Evolutionary conservation across 306 rosid genomes (phyloP), one percentile per base, ranked within the genome.

Genomic region (Amphicarpaea edgeworthii): DNA sequence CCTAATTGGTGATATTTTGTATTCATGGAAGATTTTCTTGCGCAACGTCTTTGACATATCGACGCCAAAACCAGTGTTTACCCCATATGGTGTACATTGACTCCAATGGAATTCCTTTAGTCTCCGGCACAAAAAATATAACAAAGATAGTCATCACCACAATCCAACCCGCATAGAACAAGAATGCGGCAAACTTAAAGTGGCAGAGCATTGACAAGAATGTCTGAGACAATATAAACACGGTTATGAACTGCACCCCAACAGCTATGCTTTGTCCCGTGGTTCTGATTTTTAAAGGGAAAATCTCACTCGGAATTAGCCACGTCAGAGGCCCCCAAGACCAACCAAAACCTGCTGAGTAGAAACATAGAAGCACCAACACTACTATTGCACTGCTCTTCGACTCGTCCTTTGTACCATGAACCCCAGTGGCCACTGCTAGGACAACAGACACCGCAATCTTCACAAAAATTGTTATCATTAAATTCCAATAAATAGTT

Each of bases 151-250:
- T 90, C 96, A 88, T 90, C 0, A 63, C 47, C 0, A 73, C 47
- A 54, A 88, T 83, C 90, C 93, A 90, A 43, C 72, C 79, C 3
- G 75, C 87, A 30, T 88, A 82, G 75, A 90, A 90, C 61, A 90
- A 79, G 90, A 90, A 88, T 1, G 91, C 87, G 2, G 74, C 91
- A 12, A 3, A 90, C 83, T 86, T 90, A 73, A 90, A 84, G 84
- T 82, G 91, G 64, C 96, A 90, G 1, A 90, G 74, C 96, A 90
- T 85, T 12, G 93, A 10, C 74, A 90, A 73, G 70, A 90, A 90
- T 23, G 91, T 82, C 81, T 90, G 93, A 3, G 91, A 88, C 8
- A 88, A 78, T 23, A 85, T 78, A 12, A 88, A 88, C 3, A 87
- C 62, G 14, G 82, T 70, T 6, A 79, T 73, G 58, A 87, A 87